phyloP scores from a whole-genome alignment of 306 rosid species.

The Lathyrus tuberosus region DNA sequence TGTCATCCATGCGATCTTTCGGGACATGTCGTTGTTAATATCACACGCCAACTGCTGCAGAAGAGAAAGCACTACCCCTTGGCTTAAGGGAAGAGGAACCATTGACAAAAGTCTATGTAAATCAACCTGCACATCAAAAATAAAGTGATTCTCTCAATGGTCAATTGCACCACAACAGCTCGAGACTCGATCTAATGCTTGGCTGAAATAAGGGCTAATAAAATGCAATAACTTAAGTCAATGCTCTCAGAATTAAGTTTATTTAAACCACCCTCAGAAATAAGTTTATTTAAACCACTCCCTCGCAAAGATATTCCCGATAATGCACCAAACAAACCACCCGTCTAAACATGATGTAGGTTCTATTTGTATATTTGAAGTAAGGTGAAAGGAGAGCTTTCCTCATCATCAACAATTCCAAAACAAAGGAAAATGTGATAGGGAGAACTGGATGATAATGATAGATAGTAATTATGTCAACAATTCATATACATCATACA shows the following conservation, averaged over 20 bases:
- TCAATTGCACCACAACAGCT: neutral
- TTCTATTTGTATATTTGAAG: neutral
- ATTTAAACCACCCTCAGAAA: neutral
- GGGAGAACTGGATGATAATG: neutral
- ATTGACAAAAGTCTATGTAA: slow-evolving; percentile 61
- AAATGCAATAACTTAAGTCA: slow-evolving; percentile 1
- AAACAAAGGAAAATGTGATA: neutral
- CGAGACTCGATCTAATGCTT: neutral
- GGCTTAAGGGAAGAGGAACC: slow-evolving; percentile 90
- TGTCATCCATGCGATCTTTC: slow-evolving; percentile 83
- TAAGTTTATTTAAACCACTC: neutral
- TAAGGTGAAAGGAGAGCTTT: neutral
- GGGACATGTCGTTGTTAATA: slow-evolving; percentile 61
- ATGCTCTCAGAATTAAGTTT: neutral
- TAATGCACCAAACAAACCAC: neutral
- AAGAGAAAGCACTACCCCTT: slow-evolving; percentile 94
- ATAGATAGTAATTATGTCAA: neutral
- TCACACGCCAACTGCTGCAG: slow-evolving; percentile 95
- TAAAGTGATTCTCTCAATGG: slow-evolving; percentile 11
- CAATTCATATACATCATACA: neutral
- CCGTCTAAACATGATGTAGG: neutral
- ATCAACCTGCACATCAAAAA: slow-evolving; percentile 69
- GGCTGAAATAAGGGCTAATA: slow-evolving; percentile 1
- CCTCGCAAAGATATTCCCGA: neutral
- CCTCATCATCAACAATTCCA: neutral